phyloP scores from a whole-genome alignment of 2,329 filamentous ascomycete species.

The Hymenoscyphus fraxineus region DNA sequence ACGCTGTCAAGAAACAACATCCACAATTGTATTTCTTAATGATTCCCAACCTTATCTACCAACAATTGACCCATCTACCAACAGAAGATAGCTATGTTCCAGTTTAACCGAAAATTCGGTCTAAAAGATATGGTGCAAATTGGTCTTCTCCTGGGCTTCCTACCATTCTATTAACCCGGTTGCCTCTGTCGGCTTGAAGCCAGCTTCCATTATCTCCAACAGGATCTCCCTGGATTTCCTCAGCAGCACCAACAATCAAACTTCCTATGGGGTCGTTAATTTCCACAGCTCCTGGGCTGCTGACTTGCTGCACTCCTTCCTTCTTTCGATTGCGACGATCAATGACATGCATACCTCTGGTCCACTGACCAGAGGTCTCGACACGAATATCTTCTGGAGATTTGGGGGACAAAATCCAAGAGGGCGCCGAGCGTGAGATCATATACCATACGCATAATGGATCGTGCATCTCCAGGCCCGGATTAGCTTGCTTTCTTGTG shows the following conservation, averaged over 20 bases:
- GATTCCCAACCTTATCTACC: neutral
- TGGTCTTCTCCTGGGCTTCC: slow-evolving; percentile 62
- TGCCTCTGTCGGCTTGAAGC: slow-evolving; percentile 71
- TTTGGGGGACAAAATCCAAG: slow-evolving; percentile 53
- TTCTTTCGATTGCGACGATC: slow-evolving; percentile 65
- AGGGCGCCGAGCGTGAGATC: slow-evolving; percentile 55
- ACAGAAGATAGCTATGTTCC: neutral
- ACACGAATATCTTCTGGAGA: slow-evolving; percentile 77
- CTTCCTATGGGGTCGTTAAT: slow-evolving; percentile 36
- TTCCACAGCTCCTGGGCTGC: slow-evolving; percentile 34
- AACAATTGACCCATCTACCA: neutral
- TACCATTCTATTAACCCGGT: slow-evolving; percentile 73
- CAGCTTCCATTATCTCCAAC: slow-evolving; percentile 72
- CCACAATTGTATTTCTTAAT: neutral
- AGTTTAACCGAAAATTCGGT: slow-evolving; percentile 44
- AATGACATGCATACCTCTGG: slow-evolving; percentile 81
- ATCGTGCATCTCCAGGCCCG: slow-evolving; percentile 68
- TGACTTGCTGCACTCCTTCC: slow-evolving; percentile 36
- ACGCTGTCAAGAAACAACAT: neutral
- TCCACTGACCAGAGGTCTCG: slow-evolving; percentile 92
- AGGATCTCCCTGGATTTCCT: slow-evolving; percentile 49
- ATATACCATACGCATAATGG: slow-evolving; percentile 78
- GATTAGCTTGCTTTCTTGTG: slow-evolving; percentile 53
- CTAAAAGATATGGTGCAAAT: slow-evolving; percentile 64
- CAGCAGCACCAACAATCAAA: slow-evolving; percentile 41